Conservation (phyloP, 345 rosid species). For the Orychophragmus violaceus region DNA sequence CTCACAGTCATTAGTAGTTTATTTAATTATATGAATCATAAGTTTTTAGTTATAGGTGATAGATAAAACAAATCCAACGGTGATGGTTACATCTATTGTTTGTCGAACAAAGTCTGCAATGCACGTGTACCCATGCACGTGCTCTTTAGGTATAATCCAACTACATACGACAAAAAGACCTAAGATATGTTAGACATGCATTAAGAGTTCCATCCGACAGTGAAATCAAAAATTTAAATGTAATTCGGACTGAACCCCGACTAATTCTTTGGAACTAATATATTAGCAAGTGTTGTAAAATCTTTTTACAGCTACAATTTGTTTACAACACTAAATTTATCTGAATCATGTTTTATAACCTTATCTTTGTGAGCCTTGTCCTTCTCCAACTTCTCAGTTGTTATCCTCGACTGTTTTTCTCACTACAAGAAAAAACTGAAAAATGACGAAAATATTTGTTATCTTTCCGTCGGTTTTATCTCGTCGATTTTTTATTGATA, state of each 20-base stretch:
- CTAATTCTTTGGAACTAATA: neutral
- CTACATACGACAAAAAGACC: constrained; percentile 52
- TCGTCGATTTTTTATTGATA: no score
- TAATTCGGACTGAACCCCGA: neutral
- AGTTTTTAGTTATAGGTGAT: neutral
- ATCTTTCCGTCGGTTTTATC: no score
- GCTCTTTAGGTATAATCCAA: constrained; percentile 53
- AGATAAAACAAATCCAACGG: constrained; percentile 22
- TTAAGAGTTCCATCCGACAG: constrained; percentile 42
- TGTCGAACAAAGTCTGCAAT: constrained; percentile 36
- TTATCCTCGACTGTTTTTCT: no score
- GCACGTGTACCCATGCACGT: constrained; percentile 53
- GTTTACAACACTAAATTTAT: no score
- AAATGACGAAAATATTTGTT: no score
- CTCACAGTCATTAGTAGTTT: neutral
- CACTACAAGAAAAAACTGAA: no score
- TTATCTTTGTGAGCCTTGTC: no score
- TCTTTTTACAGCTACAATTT: no score
- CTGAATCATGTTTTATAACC: no score
- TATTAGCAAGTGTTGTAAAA: no score
- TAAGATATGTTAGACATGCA: constrained; percentile 21
- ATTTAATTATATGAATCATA: neutral
- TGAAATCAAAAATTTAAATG: neutral
- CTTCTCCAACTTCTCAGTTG: no score
- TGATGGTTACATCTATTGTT: constrained; percentile 24